Percentiles rank a stretch among this genome's conserved stretches.
Evolutionary conservation across 2,329 filamentous ascomycete species (phyloP).

Genomic region (Rutstroemia sydowiana): DNA sequence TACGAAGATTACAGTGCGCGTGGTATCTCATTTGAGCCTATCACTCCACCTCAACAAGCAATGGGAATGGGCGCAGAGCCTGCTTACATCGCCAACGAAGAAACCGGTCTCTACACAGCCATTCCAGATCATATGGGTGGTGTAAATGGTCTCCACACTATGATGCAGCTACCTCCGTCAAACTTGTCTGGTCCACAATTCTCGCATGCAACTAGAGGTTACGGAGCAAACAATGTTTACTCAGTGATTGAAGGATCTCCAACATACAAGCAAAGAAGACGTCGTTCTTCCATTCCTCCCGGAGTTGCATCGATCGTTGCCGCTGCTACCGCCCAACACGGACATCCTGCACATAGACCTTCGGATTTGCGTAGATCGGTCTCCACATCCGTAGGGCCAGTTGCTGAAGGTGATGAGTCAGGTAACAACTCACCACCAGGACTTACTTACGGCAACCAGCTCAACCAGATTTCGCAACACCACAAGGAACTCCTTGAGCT

Average conservation of each 20-base stretch:
- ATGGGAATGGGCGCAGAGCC: constrained; percentile 77
- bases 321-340: constrained; percentile 43
- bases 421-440: constrained; percentile 73
- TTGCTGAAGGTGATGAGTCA: constrained; percentile 72
- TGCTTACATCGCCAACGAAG: constrained; percentile 96
- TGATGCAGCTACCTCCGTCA: constrained; percentile 85
- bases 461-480: constrained; percentile 58
- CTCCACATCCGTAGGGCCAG: constrained; percentile 76
- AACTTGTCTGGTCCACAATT: constrained; percentile 77
- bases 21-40: constrained; percentile 90
- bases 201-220: constrained; percentile 59
- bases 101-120: constrained; percentile 89
- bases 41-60: constrained; percentile 90
- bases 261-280: constrained; percentile 94
- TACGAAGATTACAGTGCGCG: constrained; percentile 97
- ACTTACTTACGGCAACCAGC: constrained; percentile 63
- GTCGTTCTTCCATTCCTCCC: constrained; percentile 86
- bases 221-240: constrained; percentile 73
- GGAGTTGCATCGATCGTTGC: constrained; percentile 63
- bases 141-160: constrained; percentile 70
- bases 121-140: constrained; percentile 77
- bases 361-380: constrained; percentile 89
- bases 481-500: constrained; percentile 75
- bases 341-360: constrained; percentile 62
- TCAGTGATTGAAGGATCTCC: constrained; percentile 96